Base-by-base conservation (phyloP, 441 rosid species). In the Erodium trifolium region DNA sequence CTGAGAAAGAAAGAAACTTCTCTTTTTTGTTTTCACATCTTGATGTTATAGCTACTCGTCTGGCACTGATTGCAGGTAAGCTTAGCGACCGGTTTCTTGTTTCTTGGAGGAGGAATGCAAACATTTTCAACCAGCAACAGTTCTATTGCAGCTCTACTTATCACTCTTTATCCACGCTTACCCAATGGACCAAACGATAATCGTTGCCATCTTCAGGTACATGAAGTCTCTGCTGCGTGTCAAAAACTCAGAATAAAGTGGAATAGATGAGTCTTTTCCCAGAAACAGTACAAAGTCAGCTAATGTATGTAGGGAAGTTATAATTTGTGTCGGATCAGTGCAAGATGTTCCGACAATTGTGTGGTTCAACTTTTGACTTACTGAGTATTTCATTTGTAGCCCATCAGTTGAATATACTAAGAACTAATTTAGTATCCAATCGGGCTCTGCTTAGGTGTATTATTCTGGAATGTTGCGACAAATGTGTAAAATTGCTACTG, bases 201-300 rank as follows among this genome's bases (percentile, higher is more conserved):
- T 65, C 98, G 98, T 62, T 95, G 98, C 90, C 99, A 95, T 83
- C 98, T 95, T 75, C 99, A 92, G 99, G 99, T 90, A 84, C 68
- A 64, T 69, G 34, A 57, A 45, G 72, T 64, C 70, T 63, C 66
- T 29, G 10, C 4, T 37, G 2, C 39, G 11, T 29, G 65, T 13
- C 17, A 12, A 37, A 37, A 37, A 37, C 43, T 37, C 43, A 37
- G 65, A 63, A 27, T 63, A 11, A 5, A 31, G 66, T 63, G 66
- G 66, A 63, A 31, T 31, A 2, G 16, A 63, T 63, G 66, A 31
- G 39, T 63, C n/a, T 62, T 23, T 63, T 17, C 10, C 14, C n/a
- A 34, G 43, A 63, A 63, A 63, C 66, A 63, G 18, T 6, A 63
- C 66, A 63, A 34, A 31, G 43, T 23, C 27, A 23, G 27, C 43